Base-by-base conservation (phyloP, 441 rosid genomes). In the Populus tomentosa region DNA sequence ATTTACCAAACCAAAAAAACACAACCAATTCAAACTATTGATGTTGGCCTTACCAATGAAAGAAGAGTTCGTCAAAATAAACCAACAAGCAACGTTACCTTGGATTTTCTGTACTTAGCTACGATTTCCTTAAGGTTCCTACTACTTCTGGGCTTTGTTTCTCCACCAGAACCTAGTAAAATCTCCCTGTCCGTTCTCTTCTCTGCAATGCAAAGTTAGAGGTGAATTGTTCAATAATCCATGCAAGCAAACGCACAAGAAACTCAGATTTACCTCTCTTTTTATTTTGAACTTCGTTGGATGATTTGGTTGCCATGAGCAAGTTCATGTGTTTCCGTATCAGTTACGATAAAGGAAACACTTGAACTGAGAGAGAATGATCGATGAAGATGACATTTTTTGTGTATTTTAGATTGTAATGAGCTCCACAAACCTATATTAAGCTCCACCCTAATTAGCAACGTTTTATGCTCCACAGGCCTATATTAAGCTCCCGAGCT, bases 261-360 rank as follows among this genome's bases (percentile, higher is more conserved):
- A 78, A 46, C 68, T 77, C 69, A 68, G 69, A 71, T 40, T 74
- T 81, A 91, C 90, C 88, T 38, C 66, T 74, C 70, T 75, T 83
- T 56, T 13, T 69, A 70, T 65, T 64, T 64, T 80, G 74, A 76
- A 38, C 74, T 74, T 80, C 84, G 56, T 76, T 80, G 46, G 84
- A 78, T 69, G 85, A 80, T 74, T 80, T 70, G 76, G 81, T 68
- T 4, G 70, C 32, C 38, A 21, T 67, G 78, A 33, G 76, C 76
- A 64, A 77, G 79, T 69, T 86, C 92, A 74, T 89, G 90, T 74
- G 88, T 87, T 76, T 89, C 86, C n/a, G 85, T 89, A 79, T 89
- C 90, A 78, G 86, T 90, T 89, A 81, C 65, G 70, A 56, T 78
- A 56, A 79, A 77, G 62, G 77, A 56, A 77, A 76, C 63, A 62